Evolutionary conservation across 2,329 filamentous ascomycete genomes (phyloP).

Genomic region (Chaetomium strumarium): DNA sequence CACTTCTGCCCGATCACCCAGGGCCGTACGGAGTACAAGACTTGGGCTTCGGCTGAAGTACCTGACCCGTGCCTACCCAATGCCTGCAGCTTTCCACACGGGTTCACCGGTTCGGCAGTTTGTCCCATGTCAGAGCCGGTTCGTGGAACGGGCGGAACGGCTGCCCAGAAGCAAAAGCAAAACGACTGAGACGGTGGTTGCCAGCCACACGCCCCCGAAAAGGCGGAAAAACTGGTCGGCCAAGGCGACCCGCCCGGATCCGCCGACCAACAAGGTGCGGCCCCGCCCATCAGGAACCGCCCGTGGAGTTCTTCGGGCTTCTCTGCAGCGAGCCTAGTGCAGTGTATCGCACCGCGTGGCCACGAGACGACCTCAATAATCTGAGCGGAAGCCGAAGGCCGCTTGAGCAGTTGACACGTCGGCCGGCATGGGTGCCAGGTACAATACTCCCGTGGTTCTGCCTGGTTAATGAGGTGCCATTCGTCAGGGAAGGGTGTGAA

Average conservation of each 20-base stretch:
- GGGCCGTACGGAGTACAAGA: background rate
- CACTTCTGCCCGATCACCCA: conserved; percentile 5
- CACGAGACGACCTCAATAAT: too few species aligned
- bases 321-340: conserved; percentile 11
- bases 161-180: background rate
- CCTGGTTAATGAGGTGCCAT: too few species aligned
- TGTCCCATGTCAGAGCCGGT: background rate
- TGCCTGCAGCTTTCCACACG: background rate
- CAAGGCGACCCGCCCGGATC: conserved; percentile 3
- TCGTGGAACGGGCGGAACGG: conserved; percentile 2
- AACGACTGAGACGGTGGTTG: background rate
- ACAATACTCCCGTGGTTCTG: too few species aligned
- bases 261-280: conserved; percentile 5
- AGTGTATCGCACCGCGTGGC: too few species aligned
- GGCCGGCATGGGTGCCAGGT: conserved; percentile 13
- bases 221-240: background rate
- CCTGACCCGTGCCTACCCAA: background rate
- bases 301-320: conserved; percentile 17
- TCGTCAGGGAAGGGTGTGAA: too few species aligned
- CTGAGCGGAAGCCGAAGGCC: too few species aligned
- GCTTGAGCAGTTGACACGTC: conserved; percentile 18
- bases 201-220: background rate
- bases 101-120: background rate
- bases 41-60: background rate
- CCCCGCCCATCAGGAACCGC: background rate